These are phyloP conservation scores for Mycena polygramma DNA, from an alignment of 768 basidiomycete species.

Conservation along the genomic window DNA sequence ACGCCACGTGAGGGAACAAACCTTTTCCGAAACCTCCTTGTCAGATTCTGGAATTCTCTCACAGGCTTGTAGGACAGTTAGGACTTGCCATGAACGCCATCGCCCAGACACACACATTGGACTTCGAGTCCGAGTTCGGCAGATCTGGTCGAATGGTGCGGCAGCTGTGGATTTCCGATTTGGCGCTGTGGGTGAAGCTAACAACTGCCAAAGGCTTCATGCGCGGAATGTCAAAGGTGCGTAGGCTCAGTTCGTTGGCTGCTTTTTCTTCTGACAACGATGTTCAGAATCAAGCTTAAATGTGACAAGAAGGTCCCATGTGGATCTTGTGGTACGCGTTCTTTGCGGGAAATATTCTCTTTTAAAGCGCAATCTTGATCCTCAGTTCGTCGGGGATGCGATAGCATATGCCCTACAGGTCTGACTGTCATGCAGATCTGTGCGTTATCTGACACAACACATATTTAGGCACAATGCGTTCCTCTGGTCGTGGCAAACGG, in stretches of 20 bases:
- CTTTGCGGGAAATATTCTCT: not conserved
- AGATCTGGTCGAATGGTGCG: too few relatives aligned
- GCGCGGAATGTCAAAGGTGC: slow-evolving; percentile 33
- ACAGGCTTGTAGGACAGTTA: too few relatives aligned
- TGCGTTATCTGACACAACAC: slow-evolving; percentile 10
- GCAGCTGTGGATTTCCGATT: not conserved
- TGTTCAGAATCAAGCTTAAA: slow-evolving; percentile 51
- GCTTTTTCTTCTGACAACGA: not conserved
- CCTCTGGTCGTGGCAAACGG: slow-evolving; percentile 48
- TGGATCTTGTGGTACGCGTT: slow-evolving; percentile 22
- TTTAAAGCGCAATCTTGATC: not conserved
- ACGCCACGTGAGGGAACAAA: too few relatives aligned
- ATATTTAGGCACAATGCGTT: slow-evolving; percentile 49
- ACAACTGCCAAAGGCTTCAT: slow-evolving; percentile 18
- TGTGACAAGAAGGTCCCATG: slow-evolving; percentile 52
- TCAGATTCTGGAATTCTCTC: too few relatives aligned
- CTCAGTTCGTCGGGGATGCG: slow-evolving; percentile 47
- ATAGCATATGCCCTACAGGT: slow-evolving; percentile 47
- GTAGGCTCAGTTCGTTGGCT: not conserved
- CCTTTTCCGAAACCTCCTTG: too few relatives aligned
- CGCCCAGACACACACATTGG: too few relatives aligned
- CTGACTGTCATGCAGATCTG: slow-evolving; percentile 19
- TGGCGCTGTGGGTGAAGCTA: not conserved
- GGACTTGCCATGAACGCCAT: too few relatives aligned
- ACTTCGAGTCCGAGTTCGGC: too few relatives aligned